A percentile compares a stretch with the other conserved stretches of the same genome.
These are phyloP conservation scores for Erodium trifolium DNA, from an alignment of 441 rosid species.

Conservation along the genomic window DNA sequence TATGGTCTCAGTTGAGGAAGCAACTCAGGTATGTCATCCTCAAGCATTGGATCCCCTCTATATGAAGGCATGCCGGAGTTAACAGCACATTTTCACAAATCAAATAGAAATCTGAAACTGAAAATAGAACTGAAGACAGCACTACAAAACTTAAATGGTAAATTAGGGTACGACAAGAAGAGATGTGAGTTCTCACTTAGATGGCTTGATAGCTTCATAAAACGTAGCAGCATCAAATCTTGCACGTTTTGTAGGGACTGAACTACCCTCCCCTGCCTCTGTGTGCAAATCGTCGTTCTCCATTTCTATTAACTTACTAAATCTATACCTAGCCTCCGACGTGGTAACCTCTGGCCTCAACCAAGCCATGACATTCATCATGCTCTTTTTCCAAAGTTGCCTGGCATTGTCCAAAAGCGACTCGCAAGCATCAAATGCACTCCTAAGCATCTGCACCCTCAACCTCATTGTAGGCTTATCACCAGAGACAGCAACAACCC, in stretches of 20 bases:
- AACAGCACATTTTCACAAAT: conserved; percentile 1
- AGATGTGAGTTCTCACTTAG: conserved; percentile 51
- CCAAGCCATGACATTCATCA: conserved; percentile 91
- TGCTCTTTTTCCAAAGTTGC: conserved; percentile 79
- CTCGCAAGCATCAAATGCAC: conserved; percentile 66
- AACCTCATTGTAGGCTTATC: conserved; percentile 44
- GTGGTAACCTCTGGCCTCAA: conserved; percentile 82
- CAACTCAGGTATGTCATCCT: conserved; percentile 56
- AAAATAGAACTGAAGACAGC: background rate
- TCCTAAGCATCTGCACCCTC: conserved; percentile 70
- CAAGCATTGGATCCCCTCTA: conserved; percentile 63
- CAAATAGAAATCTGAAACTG: background rate
- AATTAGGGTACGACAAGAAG: background rate
- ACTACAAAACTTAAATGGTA: background rate
- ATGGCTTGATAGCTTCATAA: conserved; percentile 94
- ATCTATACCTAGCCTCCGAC: conserved; percentile 66
- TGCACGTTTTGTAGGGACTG: conserved; percentile 34
- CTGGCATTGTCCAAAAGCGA: conserved; percentile 63
- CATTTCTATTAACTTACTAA: conserved; percentile 25
- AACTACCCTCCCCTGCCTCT: conserved; percentile 26
- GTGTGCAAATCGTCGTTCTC: conserved; percentile 23
- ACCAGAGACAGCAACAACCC: conserved; percentile 26
- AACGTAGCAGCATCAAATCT: conserved; percentile 68
- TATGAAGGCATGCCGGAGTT: conserved; percentile 18
- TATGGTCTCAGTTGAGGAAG: conserved; percentile 81